Evolutionary conservation across 345 rosid species (phyloP), one percentile per base, ranked within the genome.

Genomic region (Eucalyptus pauciflora): DNA sequence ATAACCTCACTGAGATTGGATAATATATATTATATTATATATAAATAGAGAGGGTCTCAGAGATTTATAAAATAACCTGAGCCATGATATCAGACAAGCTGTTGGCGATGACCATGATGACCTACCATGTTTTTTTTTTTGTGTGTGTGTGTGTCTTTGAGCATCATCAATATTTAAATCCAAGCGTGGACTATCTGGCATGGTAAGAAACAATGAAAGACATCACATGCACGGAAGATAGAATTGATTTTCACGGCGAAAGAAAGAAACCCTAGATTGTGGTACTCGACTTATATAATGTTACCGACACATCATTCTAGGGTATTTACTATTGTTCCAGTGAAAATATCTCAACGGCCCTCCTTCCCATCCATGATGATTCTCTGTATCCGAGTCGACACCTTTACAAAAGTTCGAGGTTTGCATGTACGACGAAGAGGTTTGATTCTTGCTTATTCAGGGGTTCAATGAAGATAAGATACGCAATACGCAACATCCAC

Each of bases 331-430:
- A 71, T 33, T 37, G 3, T 71, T 71, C 25, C 3, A 18, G 13
- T 17, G 83, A 71, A 71, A 71, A 37, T 37, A 10, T 37, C 22
- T 71, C 25, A 20, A 71, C 46, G 0, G 2, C 14, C 27, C 3
- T 18, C 4, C 46, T 71, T 71, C 25, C 9, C 24, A 8, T 69
- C 24, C 4, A 10, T 1, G 25, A 71, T 37, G 14, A 71, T 71
- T 71, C 4, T 3, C 2, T 6, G 3, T 37, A 5, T 37, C 41
- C 2, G 3, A 37, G 46, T 20, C 3, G 27, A 5, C 14, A 9
- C 14, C 14, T 37, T 76, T 37, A 76, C 46, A 10, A 10, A 10
- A 37, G 43, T 20, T 18, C 20, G 7, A 76, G 83, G 25, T 18
- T 18, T 76, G 27, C 48, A 20, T 76, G 48, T 24, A 2, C 2